Evolutionary conservation across 352 stramenopile genomes (phyloP).

Genomic region (Pythium pectinolyticum): DNA sequence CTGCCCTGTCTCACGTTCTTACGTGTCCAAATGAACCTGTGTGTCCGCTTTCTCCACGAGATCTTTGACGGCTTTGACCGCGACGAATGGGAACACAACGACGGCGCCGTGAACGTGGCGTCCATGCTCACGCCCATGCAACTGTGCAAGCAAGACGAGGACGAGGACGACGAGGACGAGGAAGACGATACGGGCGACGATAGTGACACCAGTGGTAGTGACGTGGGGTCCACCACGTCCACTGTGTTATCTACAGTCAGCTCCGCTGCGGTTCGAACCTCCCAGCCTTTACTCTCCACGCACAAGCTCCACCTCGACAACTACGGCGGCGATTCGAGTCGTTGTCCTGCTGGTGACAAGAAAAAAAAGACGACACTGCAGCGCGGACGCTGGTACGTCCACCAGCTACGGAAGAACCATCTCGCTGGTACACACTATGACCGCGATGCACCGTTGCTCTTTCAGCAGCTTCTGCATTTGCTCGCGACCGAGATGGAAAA

Average conservation of each 20-base stretch:
- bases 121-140: constrained; percentile 50
- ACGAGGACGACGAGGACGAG: neutral
- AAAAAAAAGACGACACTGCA: neutral
- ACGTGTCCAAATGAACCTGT: constrained; percentile 39
- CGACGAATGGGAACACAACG: constrained; percentile 63
- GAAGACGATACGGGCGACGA: neutral
- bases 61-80: constrained; percentile 69
- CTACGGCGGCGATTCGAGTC: neutral
- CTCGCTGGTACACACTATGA: constrained; percentile 70
- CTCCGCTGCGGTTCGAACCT: neutral
- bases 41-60: constrained; percentile 45
- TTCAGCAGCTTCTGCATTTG: constrained; percentile 51
- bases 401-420: constrained; percentile 72
- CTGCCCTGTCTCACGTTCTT: constrained; percentile 36
- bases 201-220: constrained; percentile 11
- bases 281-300: constrained; percentile 17
- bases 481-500: constrained; percentile 20
- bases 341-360: neutral
- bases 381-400: constrained; percentile 66
- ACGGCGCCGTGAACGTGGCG: constrained; percentile 69
- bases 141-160: neutral
- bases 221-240: constrained; percentile 11
- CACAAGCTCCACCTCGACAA: constrained; percentile 13
- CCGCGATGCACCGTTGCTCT: constrained; percentile 52
- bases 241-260: constrained; percentile 4